phyloP scores from a whole-genome alignment of 2,329 filamentous ascomycete genomes.

The Sporothrix pallida region DNA sequence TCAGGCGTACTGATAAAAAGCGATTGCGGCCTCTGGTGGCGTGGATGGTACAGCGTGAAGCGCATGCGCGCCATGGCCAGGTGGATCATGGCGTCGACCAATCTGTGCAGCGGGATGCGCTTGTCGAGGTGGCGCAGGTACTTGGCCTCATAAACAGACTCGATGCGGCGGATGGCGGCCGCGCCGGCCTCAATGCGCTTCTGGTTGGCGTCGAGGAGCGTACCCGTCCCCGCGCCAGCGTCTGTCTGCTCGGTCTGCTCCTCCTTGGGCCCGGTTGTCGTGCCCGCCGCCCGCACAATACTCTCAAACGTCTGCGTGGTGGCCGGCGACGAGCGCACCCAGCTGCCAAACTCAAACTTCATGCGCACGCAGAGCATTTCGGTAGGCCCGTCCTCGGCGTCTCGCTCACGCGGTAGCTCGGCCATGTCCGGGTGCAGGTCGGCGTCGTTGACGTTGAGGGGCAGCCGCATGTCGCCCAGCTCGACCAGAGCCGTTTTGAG shows the following conservation, averaged over 20 bases:
- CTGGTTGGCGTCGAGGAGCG: too few species aligned
- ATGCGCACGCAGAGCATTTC: constrained; percentile 56
- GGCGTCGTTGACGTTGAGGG: constrained; percentile 64
- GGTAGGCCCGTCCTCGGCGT: constrained; percentile 58
- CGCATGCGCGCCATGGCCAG: constrained; percentile 10
- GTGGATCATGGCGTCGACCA: neutral
- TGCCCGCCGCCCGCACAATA: too few species aligned
- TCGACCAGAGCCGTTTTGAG: constrained; percentile 52
- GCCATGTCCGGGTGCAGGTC: constrained; percentile 61
- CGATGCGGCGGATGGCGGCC: neutral
- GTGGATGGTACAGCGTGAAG: neutral
- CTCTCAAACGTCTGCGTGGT: constrained; percentile 57
- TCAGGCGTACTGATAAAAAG: too few species aligned
- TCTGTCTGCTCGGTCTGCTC: neutral
- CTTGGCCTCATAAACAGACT: neutral
- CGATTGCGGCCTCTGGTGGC: neutral
- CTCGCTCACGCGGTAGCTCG: constrained; percentile 52
- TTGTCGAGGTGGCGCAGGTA: constrained; percentile 5
- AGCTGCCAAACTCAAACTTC: constrained; percentile 58
- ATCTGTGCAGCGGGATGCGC: constrained; percentile 4
- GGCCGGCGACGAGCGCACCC: constrained; percentile 57
- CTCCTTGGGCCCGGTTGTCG: too few species aligned
- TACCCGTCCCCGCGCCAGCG: too few species aligned
- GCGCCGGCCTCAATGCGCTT: neutral
- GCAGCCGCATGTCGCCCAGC: constrained; percentile 61